A percentile compares a stretch with the other conserved stretches of the same genome.
phyloP scores from a whole-genome alignment of 257 asterid genomes.

The Mitragyna speciosa region DNA sequence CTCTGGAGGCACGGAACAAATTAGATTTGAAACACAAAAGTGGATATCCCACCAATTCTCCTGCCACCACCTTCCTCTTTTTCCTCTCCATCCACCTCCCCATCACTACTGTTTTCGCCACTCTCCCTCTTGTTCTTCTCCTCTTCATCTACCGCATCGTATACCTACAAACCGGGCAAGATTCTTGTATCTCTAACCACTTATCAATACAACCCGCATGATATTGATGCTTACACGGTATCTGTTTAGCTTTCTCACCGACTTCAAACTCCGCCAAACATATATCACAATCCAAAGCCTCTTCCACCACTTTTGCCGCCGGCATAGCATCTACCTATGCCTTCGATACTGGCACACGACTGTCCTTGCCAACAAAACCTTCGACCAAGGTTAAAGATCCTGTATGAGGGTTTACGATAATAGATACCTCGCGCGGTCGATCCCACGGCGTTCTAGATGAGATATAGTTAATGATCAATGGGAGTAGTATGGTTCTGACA shows the following conservation, averaged over 20 bases:
- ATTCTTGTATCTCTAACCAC: conserved; percentile 43
- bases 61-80: conserved; percentile 20
- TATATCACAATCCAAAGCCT: conserved; percentile 53
- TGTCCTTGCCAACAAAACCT: conserved; percentile 36
- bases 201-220: conserved; percentile 36
- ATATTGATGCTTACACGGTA: conserved; percentile 45
- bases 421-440: conserved; percentile 35
- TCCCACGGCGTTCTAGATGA: conserved; percentile 24
- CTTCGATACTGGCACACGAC: conserved; percentile 52
- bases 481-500: conserved; percentile 48
- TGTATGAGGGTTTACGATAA: conserved; percentile 42
- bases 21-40: conserved; percentile 35
- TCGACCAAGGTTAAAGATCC: conserved; percentile 45
- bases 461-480: conserved; percentile 40
- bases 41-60: conserved; percentile 21
- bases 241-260: conserved; percentile 35
- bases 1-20: conserved; percentile 20
- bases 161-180: conserved; percentile 41
- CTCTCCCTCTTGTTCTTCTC: neutral
- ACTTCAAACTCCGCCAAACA: conserved; percentile 49
- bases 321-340: conserved; percentile 58
- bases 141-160: conserved; percentile 31
- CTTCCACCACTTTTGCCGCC: conserved; percentile 29
- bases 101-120: neutral
- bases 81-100: neutral